Evolutionary conservation across 805 yeast species (phyloP).

Genomic region (Sugiyamaella qingdaonensis): DNA sequence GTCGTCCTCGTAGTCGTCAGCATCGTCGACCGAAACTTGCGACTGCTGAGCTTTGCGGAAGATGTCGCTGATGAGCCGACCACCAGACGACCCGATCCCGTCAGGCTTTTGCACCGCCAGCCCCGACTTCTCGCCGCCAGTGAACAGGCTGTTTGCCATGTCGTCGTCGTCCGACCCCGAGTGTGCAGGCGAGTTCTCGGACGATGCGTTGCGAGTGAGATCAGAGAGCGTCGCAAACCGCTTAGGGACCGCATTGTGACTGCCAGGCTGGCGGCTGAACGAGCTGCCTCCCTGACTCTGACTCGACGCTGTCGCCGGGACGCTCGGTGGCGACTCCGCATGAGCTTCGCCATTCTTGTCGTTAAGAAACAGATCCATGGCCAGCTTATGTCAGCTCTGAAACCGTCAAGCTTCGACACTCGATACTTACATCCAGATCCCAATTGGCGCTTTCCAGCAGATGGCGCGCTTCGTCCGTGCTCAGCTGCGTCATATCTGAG

Average conservation of each 20-base stretch:
- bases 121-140: constrained; percentile 69
- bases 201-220: constrained; percentile 20
- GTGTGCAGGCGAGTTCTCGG: constrained; percentile 32
- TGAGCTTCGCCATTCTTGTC: constrained; percentile 4
- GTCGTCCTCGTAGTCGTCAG: constrained; percentile 24
- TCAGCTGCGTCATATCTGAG: constrained; percentile 36
- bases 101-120: constrained; percentile 72
- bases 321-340: neutral
- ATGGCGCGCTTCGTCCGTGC: constrained; percentile 38
- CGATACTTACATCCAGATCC: constrained; percentile 27
- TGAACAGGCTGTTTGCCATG: constrained; percentile 40
- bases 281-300: neutral
- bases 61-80: constrained; percentile 33
- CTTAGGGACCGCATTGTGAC: constrained; percentile 2
- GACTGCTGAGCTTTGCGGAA: constrained; percentile 32
- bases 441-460: constrained; percentile 35
- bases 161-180: constrained; percentile 34
- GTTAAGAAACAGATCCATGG: constrained; percentile 9
- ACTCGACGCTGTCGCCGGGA: neutral
- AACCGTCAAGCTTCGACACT: neutral
- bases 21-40: constrained; percentile 8
- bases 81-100: constrained; percentile 20
- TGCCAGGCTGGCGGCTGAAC: neutral
- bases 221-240: constrained; percentile 33
- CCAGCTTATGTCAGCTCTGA: constrained; percentile 4